Evolutionary conservation across 2,329 filamentous ascomycete genomes (phyloP).

Genomic region (Cryoendolithus antarcticus): DNA sequence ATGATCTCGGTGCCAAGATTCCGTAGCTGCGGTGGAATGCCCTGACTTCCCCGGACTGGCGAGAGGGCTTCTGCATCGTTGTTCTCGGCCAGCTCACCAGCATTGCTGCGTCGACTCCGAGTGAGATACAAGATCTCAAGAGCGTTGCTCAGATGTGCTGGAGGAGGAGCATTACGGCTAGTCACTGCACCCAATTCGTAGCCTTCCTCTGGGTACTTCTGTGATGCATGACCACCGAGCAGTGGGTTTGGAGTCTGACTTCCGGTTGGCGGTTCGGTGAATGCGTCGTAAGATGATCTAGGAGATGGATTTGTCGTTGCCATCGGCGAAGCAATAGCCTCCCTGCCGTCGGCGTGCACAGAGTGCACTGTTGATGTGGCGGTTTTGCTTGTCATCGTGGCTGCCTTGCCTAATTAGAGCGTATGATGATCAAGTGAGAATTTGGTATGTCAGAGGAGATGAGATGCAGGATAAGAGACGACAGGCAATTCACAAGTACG

Average conservation of each 20-base stretch:
- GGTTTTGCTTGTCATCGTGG: too few relatives aligned
- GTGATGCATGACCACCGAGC: not conserved
- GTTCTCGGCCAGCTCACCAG: not conserved
- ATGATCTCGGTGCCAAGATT: constrained; percentile 30
- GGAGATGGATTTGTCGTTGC: too few relatives aligned
- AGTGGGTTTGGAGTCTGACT: constrained; percentile 5
- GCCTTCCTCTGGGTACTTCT: constrained; percentile 1
- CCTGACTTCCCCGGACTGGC: not conserved
- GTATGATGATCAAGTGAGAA: too few relatives aligned
- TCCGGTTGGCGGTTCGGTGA: constrained; percentile 4
- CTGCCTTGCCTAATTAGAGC: too few relatives aligned
- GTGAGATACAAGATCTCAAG: constrained; percentile 4
- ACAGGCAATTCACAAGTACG: too few relatives aligned
- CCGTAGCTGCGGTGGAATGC: constrained; percentile 26
- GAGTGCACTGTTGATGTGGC: too few relatives aligned
- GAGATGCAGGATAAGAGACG: too few relatives aligned
- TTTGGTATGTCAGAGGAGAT: too few relatives aligned
- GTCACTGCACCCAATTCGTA: constrained; percentile 4
- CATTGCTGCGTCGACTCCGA: constrained; percentile 2
- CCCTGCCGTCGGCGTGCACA: too few relatives aligned
- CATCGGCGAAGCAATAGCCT: too few relatives aligned
- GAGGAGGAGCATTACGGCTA: not conserved
- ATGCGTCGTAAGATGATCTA: not conserved
- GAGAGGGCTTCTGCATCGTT: too few relatives aligned
- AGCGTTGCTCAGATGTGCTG: constrained; percentile 4